Percentiles rank a stretch among this genome's conserved stretches.
These are phyloP conservation scores for Arthrobotrys pseudoclavata DNA, from an alignment of 2,329 filamentous ascomycete genomes.

Conservation along the genomic window DNA sequence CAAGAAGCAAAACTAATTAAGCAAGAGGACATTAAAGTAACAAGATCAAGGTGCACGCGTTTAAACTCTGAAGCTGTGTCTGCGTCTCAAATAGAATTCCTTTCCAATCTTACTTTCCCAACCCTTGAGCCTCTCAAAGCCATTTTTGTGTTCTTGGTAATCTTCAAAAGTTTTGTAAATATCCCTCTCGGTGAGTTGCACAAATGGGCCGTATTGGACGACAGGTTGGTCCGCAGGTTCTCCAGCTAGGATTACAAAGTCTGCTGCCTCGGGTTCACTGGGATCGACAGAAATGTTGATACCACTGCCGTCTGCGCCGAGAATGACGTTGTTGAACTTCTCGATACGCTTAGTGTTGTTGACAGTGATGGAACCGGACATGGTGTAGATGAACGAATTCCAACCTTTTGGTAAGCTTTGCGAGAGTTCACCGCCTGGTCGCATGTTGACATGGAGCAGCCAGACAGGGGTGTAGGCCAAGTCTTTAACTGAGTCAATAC, in stretches of 20 bases:
- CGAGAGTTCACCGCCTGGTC: conserved; percentile 81
- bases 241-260: conserved; percentile 81
- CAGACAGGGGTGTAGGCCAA: conserved; percentile 98
- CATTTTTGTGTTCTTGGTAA: conserved; percentile 79
- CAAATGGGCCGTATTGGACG: conserved; percentile 87
- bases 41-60: neutral
- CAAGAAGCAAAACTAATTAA: neutral
- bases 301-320: conserved; percentile 82
- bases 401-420: conserved; percentile 83
- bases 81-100: conserved; percentile 70
- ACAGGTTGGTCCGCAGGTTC: conserved; percentile 83
- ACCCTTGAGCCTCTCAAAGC: conserved; percentile 81
- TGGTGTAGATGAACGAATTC: conserved; percentile 90
- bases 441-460: conserved; percentile 85
- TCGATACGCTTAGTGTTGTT: conserved; percentile 72
- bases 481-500: conserved; percentile 87
- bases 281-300: conserved; percentile 79
- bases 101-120: conserved; percentile 92
- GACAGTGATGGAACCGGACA: conserved; percentile 79
- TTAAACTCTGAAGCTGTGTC: conserved; percentile 50
- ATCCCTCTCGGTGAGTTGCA: conserved; percentile 78
- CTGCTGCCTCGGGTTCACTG: conserved; percentile 72
- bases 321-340: conserved; percentile 89
- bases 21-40: neutral
- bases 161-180: conserved; percentile 83